Percentiles rank a stretch among this genome's conserved stretches.
phyloP scores from a whole-genome alignment of 2,329 filamentous ascomycete species.

The Pseudocercospora musae region DNA sequence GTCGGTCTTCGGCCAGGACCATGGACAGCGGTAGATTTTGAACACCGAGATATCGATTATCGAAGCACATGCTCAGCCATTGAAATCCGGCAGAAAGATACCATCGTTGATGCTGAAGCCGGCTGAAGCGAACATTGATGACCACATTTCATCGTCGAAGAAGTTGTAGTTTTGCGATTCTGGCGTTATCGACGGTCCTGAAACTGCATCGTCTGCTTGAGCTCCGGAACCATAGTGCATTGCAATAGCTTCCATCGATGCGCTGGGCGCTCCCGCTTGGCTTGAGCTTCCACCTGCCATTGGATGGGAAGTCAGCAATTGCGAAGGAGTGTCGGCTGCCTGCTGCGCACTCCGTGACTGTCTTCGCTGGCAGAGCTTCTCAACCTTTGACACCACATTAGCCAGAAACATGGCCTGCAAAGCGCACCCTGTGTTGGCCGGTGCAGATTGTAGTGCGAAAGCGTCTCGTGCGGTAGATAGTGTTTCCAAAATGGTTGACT shows the following conservation, averaged over 20 bases:
- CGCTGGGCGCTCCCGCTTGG: neutral
- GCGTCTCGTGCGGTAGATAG: neutral
- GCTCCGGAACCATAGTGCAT: neutral
- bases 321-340: constrained; percentile 5
- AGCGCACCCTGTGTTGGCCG: constrained; percentile 2
- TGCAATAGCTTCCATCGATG: neutral
- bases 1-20: neutral
- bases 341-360: neutral
- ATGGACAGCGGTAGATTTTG: constrained; percentile 17
- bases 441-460: constrained; percentile 26
- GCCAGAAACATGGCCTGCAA: constrained; percentile 4
- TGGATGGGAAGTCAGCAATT: neutral
- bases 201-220: neutral
- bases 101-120: neutral
- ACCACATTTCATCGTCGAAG: neutral
- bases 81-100: constrained; percentile 4
- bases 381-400: neutral
- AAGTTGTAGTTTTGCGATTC: constrained; percentile 8
- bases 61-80: constrained; percentile 31
- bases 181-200: constrained; percentile 1
- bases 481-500: constrained; percentile 7
- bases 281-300: neutral
- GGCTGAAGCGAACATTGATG: neutral
- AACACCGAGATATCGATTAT: constrained; percentile 32
- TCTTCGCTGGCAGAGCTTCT: constrained; percentile 7